Evolutionary conservation across 129 eudicot species (phyloP), one percentile per base, ranked within the genome.

Genomic region (Helianthus annuus): DNA sequence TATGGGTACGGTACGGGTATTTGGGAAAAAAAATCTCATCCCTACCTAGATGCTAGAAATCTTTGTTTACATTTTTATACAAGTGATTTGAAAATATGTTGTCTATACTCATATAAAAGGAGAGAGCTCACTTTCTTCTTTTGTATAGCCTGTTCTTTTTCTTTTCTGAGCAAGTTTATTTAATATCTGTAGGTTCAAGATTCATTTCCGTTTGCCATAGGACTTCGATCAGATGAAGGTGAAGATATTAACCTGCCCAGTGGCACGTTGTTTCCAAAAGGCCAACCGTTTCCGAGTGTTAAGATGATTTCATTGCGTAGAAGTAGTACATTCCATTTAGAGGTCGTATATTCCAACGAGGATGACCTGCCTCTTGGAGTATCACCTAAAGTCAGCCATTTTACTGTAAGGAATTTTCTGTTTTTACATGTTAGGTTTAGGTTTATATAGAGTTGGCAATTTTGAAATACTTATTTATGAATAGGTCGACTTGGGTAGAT

Each of bases 131-230:
- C 29, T 19, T 62, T 51, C 63, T 63, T 14, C 2, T 24, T 13
- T 4, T 27, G 12, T 29, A 29, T 59, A 27, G 44, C 1, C 17
- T 74, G 14, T 17, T 19, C 22, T 19, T 27, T 9, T 22, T 63
- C 40, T 36, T 51, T 17, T 7, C 27, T 12, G 16, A 5, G 51
- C 32, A 9, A 55, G 53, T 73, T 59, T 67, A 45, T 15, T 66
- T 22, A 12, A 72, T 55, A 7, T 73, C 70, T 85, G 61, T 91
- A 95, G 99, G 95, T 95, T 68, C 91, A 91, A 81, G 99, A 95
- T 78, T 84, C 89, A 34, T 83, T 86, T 73, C 99, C 99, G 14
- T 95, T 84, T 74, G 79, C 96, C 5, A 85, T 95, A 62, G 97
- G 96, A 38, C 82, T 95, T 79, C 81, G 80, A 77, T 64, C 79